phyloP scores from a whole-genome alignment of 768 basidiomycete species.

The Podaxis sp. region DNA sequence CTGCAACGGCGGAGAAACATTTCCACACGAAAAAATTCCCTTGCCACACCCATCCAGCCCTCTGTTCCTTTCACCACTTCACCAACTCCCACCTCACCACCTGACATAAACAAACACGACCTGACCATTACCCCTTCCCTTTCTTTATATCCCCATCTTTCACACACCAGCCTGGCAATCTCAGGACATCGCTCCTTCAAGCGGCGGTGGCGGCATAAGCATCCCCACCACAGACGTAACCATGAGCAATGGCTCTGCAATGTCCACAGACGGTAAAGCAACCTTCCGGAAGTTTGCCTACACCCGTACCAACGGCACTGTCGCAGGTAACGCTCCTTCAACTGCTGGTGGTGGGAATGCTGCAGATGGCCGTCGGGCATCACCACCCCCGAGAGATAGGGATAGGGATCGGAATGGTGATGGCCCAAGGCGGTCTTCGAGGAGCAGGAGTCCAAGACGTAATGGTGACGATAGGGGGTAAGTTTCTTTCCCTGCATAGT shows the following conservation, averaged over 20 bases:
- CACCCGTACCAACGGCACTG: neutral
- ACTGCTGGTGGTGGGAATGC: slow-evolving; percentile 40
- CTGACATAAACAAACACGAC: slow-evolving; percentile 15
- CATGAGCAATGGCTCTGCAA: slow-evolving; percentile 38
- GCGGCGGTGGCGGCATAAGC: slow-evolving; percentile 57
- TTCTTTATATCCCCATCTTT: slow-evolving; percentile 20
- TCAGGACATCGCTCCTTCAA: slow-evolving; percentile 71
- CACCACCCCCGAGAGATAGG: slow-evolving; percentile 33
- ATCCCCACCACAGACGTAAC: slow-evolving; percentile 61
- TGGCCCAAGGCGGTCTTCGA: slow-evolving; percentile 64
- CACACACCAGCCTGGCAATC: slow-evolving; percentile 73
- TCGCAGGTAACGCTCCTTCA: slow-evolving; percentile 7
- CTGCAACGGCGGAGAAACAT: slow-evolving; percentile 15
- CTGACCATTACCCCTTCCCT: slow-evolving; percentile 13
- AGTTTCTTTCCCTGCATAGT: slow-evolving; percentile 29
- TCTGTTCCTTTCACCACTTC: neutral
- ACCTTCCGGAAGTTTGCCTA: neutral
- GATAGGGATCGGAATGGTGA: slow-evolving; percentile 43
- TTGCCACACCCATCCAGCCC: slow-evolving; percentile 5
- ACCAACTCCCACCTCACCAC: neutral
- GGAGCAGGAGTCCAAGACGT: slow-evolving; percentile 73
- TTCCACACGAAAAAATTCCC: slow-evolving; percentile 5
- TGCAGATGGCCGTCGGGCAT: slow-evolving; percentile 45
- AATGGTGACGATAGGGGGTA: slow-evolving; percentile 57
- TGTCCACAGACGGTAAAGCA: slow-evolving; percentile 45